Base-by-base conservation (phyloP, 2,329 filamentous ascomycete species). In the Microcyclospora tardicrescens region DNA sequence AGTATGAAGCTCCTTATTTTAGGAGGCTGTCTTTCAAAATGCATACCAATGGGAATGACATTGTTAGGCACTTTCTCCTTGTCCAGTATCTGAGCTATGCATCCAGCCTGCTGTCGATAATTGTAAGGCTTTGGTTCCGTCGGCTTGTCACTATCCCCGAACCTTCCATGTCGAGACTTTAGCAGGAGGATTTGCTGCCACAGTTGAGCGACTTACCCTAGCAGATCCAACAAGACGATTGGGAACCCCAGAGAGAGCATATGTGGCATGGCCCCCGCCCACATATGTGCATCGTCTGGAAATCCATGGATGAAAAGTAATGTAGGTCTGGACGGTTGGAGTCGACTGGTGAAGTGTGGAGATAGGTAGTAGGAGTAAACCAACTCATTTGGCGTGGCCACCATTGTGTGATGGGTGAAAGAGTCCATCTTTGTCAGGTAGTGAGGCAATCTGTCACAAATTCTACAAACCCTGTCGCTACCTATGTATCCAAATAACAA, bases 261-360 rank as follows among this genome's bases (percentile, higher is more conserved):
- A 10, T 47, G 48, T 11, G 52, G 50, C 2, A 55, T 36, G 12
- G 50, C 50, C n/a, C 51, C 49, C 14, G 58, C 51, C 68, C 67
- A 73, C 40, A 70, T 58, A 9, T 56, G 57, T 0, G 68, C 65
- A 36, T 62, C 54, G 44, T 71, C 67, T 4, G 71, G 71, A 43
- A 64, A 73, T 42, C 71, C 70, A 54, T 73, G 71, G 8, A 65
- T 31, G 30, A 57, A 53, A 30, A 70, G 56, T 5, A 69, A 46
- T 14, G 68, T 52, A 27, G 51, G 53, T 5, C 48, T 37, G 15
- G 47, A 39, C 13, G 46, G 38, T 13, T 43, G 36, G 12, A 47
- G 38, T 6, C 45, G 45, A 2, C 41, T 34, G n/a, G 46, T 41
- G 41, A 55, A 55, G 35, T 48, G 41, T 5, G 53, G 51, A 1